Conservation (phyloP, 1,139 yeast species). For the Candida sojae region DNA sequence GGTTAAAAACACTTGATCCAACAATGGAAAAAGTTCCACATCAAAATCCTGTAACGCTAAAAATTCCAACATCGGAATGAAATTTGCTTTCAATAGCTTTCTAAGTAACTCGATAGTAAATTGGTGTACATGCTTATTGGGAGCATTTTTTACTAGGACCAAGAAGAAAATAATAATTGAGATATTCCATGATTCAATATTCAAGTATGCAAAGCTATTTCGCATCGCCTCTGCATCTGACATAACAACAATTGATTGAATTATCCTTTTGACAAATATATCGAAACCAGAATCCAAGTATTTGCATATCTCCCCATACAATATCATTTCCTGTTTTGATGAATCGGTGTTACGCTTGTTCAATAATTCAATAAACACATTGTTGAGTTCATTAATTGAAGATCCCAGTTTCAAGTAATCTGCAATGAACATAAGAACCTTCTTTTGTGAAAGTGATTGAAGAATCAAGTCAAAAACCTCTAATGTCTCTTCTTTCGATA, state of each 20-base stretch:
- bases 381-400: slow-evolving; percentile 15
- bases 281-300: slow-evolving; percentile 23
- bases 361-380: slow-evolving; percentile 20
- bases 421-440: slow-evolving; percentile 20
- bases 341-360: slow-evolving; percentile 19
- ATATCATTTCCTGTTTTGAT: slow-evolving; percentile 21
- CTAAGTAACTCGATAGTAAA: slow-evolving; percentile 12
- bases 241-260: slow-evolving; percentile 35
- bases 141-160: slow-evolving; percentile 36
- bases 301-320: slow-evolving; percentile 29
- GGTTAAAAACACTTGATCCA: slow-evolving; percentile 6
- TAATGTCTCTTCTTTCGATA: slow-evolving; percentile 19
- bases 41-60: slow-evolving; percentile 13
- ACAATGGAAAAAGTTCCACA: slow-evolving; percentile 7
- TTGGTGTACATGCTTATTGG: slow-evolving; percentile 29
- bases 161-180: slow-evolving; percentile 34
- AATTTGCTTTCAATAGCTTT: slow-evolving; percentile 1
- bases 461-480: slow-evolving; percentile 25
- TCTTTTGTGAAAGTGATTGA: slow-evolving; percentile 25
- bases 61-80: slow-evolving; percentile 10
- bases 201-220: slow-evolving; percentile 19
- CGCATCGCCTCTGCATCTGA: slow-evolving; percentile 29
- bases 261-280: slow-evolving; percentile 30
- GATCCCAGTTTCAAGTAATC: slow-evolving; percentile 17
- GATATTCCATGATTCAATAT: slow-evolving; percentile 30